Evolutionary conservation across 441 rosid genomes (phyloP).

Genomic region (Erodium texanum): DNA sequence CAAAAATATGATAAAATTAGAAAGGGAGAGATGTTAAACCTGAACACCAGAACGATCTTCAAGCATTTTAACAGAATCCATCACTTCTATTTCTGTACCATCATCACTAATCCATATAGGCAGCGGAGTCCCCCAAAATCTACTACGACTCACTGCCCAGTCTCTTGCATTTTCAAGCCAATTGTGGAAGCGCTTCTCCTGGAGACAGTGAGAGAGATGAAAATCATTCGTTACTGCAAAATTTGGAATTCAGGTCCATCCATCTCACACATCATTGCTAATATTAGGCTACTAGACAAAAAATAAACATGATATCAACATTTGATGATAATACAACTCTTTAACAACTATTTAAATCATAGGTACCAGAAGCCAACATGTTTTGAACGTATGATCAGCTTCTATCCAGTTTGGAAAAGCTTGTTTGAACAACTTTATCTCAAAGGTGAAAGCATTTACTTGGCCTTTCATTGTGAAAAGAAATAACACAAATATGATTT

Average conservation of each 20-base stretch:
- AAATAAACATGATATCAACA: background rate
- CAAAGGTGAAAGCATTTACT: background rate
- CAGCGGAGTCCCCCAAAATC: constrained; percentile 99
- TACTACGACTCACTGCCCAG: constrained; percentile 97
- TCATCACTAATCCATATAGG: constrained; percentile 91
- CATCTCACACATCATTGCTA: background rate
- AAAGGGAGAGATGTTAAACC: constrained; percentile 37
- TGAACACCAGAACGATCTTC: constrained; percentile 84
- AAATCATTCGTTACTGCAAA: background rate
- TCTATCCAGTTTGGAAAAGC: background rate
- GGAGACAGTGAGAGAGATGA: constrained; percentile 6
- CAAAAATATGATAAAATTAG: constrained; percentile 4
- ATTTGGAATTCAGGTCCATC: background rate
- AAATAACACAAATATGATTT: background rate
- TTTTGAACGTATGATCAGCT: background rate
- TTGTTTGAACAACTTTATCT: background rate
- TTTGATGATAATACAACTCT: background rate
- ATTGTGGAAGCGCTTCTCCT: constrained; percentile 98
- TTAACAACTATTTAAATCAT: background rate
- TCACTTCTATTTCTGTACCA: constrained; percentile 61
- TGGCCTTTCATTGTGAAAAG: background rate
- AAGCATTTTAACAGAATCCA: constrained; percentile 80
- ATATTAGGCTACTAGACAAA: background rate
- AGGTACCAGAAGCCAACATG: background rate
- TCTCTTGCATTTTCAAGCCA: constrained; percentile 99